Percentiles rank a stretch among this genome's conserved stretches.
phyloP scores from a whole-genome alignment of 192 early-diverging fungal species.

The Backusella circina region DNA sequence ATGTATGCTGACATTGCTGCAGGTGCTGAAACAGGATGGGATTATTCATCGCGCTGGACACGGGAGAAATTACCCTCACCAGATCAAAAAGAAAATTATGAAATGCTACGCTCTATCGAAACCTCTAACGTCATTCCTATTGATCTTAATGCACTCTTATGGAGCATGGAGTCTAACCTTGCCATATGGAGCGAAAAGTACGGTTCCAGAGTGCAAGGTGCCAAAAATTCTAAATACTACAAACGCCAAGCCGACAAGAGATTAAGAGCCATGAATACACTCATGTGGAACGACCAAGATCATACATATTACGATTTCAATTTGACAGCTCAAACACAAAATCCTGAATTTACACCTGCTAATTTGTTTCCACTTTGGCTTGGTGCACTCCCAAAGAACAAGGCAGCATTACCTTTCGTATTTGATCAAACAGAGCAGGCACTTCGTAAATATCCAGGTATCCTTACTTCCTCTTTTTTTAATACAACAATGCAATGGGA shows the following conservation, averaged over 20 bases:
- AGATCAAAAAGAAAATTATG: slow-evolving; percentile 10
- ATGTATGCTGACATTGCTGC: slow-evolving; percentile 66
- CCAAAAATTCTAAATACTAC: slow-evolving; percentile 17
- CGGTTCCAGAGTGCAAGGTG: neutral
- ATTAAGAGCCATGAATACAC: slow-evolving; percentile 41
- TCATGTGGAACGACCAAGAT: slow-evolving; percentile 49
- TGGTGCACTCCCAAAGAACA: slow-evolving; percentile 4
- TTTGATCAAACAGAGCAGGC: slow-evolving; percentile 36
- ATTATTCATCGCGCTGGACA: slow-evolving; percentile 66
- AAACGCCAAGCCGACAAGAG: slow-evolving; percentile 34
- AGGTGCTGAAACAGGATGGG: slow-evolving; percentile 72
- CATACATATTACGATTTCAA: slow-evolving; percentile 57
- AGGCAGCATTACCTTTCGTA: slow-evolving; percentile 23
- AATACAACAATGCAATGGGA: slow-evolving; percentile 73
- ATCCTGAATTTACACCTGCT: slow-evolving; percentile 41
- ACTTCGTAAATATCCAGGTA: slow-evolving; percentile 50
- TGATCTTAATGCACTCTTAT: slow-evolving; percentile 70
- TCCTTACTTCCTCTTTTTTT: slow-evolving; percentile 53
- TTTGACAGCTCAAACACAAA: slow-evolving; percentile 31
- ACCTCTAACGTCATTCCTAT: slow-evolving; percentile 60
- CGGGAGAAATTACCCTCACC: slow-evolving; percentile 16
- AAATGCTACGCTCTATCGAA: slow-evolving; percentile 48
- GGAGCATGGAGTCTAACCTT: slow-evolving; percentile 48
- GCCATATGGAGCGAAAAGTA: slow-evolving; percentile 20
- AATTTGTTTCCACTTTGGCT: slow-evolving; percentile 65